Evolutionary conservation across 1,139 yeast genomes (phyloP).

Genomic region (Saccharomycopsis hybrid): DNA sequence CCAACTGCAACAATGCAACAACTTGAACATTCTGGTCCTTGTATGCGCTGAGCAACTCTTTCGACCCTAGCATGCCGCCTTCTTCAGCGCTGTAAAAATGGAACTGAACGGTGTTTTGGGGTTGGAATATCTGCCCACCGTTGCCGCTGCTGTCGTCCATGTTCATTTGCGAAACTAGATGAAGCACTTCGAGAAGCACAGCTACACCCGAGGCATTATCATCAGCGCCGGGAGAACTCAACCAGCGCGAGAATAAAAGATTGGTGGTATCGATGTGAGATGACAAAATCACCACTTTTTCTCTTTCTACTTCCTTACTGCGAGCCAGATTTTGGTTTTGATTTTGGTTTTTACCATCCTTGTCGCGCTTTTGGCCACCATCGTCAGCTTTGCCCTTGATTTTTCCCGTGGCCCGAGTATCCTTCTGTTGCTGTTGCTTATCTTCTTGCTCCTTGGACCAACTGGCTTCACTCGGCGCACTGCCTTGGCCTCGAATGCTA

Average conservation of each 20-base stretch:
- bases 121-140: no score
- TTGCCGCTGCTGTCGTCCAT: no score
- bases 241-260: constrained; percentile 58
- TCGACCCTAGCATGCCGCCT: constrained; percentile 82
- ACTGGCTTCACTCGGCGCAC: no score
- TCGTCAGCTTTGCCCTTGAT: no score
- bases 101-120: constrained; percentile 76
- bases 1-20: constrained; percentile 44
- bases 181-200: constrained; percentile 68
- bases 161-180: constrained; percentile 51
- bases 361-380: no score
- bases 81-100: constrained; percentile 96
- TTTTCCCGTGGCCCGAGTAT: no score
- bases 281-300: constrained; percentile 43
- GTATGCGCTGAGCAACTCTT: constrained; percentile 42
- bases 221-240: constrained; percentile 92
- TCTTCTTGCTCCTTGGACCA: no score
- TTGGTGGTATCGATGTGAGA: constrained; percentile 88
- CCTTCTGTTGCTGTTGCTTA: no score
- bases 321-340: no score
- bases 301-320: no score
- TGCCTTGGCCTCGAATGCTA: no score
- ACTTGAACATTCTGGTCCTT: constrained; percentile 43
- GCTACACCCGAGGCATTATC: constrained; percentile 91
- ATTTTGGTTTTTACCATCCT: no score